A percentile compares a stretch with the other conserved stretches of the same genome.
These are phyloP conservation scores for Ligustrum vulgare DNA, from an alignment of 257 asterid species.

Conservation along the genomic window DNA sequence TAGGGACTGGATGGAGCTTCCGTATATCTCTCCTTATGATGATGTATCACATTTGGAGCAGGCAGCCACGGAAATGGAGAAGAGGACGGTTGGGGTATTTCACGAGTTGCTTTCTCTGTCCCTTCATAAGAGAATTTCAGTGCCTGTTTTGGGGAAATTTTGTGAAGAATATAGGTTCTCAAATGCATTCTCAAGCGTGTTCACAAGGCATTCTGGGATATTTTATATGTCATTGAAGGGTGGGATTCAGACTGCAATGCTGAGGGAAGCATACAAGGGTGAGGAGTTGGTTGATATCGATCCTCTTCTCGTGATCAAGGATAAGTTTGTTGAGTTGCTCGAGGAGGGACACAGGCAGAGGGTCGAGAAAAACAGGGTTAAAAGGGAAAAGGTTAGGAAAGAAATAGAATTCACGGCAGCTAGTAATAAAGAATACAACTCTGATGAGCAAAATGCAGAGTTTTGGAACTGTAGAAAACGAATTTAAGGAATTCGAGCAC, in stretches of 20 bases:
- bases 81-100: conserved; percentile 15
- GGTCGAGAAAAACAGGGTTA: conserved; percentile 48
- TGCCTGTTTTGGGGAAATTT: conserved; percentile 67
- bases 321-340: conserved; percentile 43
- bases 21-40: conserved; percentile 79
- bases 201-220: conserved; percentile 85
- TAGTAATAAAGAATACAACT: not conserved
- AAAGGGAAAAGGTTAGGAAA: conserved; percentile 38
- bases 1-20: conserved; percentile 88
- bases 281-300: conserved; percentile 49
- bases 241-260: conserved; percentile 80
- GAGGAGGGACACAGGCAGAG: conserved; percentile 49
- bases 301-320: conserved; percentile 45
- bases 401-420: conserved; percentile 49
- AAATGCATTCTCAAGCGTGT: conserved; percentile 69
- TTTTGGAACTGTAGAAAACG: not conserved
- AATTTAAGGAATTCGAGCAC: not conserved
- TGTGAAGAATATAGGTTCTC: conserved; percentile 79
- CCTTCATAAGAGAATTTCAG: conserved; percentile 65
- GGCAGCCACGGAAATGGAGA: conserved; percentile 82
- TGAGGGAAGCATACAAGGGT: conserved; percentile 79
- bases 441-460: not conserved
- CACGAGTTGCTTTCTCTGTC: conserved; percentile 35
- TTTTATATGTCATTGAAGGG: conserved; percentile 86
- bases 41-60: conserved; percentile 62